Conservation (phyloP, 2,329 filamentous ascomycete genomes). For the Fonsecaea multimorphosa region DNA sequence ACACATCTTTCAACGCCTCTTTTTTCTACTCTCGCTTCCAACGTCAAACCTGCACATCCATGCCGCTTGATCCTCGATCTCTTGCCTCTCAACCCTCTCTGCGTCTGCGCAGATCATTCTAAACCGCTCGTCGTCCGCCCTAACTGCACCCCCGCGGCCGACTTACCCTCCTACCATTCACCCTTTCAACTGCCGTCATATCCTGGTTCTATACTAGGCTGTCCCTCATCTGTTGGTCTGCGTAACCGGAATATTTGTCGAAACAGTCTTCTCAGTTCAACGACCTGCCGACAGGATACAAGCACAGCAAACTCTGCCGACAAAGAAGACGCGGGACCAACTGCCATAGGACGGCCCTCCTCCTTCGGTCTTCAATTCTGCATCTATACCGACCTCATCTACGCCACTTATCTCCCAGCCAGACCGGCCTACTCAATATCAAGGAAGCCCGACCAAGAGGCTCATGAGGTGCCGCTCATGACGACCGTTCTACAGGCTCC, state of each 20-base stretch:
- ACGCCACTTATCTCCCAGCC: not conserved
- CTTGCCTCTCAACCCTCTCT: constrained; percentile 8
- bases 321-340: not conserved
- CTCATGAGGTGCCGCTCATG: constrained; percentile 42
- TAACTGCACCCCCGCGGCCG: not conserved
- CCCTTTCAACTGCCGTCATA: constrained; percentile 15
- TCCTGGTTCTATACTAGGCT: not conserved
- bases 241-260: constrained; percentile 6
- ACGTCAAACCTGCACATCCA: constrained; percentile 2
- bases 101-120: constrained; percentile 22
- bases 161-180: constrained; percentile 6
- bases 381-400: not conserved
- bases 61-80: constrained; percentile 18
- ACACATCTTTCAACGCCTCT: constrained; percentile 9
- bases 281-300: not conserved
- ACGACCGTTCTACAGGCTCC: constrained; percentile 45
- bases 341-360: not conserved
- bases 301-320: not conserved
- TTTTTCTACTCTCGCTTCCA: constrained; percentile 6
- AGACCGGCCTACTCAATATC: not conserved
- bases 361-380: not conserved
- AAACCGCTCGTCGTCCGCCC: constrained; percentile 6
- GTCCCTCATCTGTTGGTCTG: constrained; percentile 1
- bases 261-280: not conserved
- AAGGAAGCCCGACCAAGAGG: constrained; percentile 4